Evolutionary conservation across 257 asterid genomes (phyloP), one percentile per base, ranked within the genome.

Genomic region (Prunella vulgaris): DNA sequence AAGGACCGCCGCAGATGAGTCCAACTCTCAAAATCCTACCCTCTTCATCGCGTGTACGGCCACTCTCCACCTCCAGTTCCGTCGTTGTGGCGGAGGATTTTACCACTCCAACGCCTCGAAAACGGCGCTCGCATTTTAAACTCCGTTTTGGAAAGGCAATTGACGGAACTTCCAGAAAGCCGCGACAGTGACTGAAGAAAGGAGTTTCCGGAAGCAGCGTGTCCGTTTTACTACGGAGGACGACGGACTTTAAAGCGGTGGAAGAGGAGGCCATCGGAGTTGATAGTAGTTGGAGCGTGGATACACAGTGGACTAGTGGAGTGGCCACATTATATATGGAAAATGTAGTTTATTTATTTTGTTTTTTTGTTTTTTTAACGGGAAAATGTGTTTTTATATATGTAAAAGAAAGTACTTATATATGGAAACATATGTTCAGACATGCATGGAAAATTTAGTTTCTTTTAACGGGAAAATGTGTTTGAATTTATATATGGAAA

Each of bases 1-100:
- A 90, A 65, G 97, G 97, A 14, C 97, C 97, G 6, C 97, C 97
- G 72, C 97, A 90, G 28, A 90, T 76, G 0, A 90, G 74, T 30
- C 97, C 97, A 2, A 90, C 95, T 78, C 86, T 77, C 73, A 87
- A 49, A 74, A 84, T 75, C 78, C 78, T 71, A 28, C 80, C 87
- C 18, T 71, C 74, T 38, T 76, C 81, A 15, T 17, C 72, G 63
- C 32, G 75, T 59, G 56, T 25, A 13, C 40, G 63, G 56, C 74
- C 83, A 53, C 64, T 61, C 57, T 28, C 76, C 48, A 57, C 84
- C 68, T 76, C 21, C 62, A 25, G 25, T 25, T 78, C 83, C 53
- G 54, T 72, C 52, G 69, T 37, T 1, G 61, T 64, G 27, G 65
- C 60, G 17, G 87, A 79, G 9, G 86, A 79, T 60, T 68, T 66